Conservation (phyloP, 116 monocot species). For the Zostera marina region DNA sequence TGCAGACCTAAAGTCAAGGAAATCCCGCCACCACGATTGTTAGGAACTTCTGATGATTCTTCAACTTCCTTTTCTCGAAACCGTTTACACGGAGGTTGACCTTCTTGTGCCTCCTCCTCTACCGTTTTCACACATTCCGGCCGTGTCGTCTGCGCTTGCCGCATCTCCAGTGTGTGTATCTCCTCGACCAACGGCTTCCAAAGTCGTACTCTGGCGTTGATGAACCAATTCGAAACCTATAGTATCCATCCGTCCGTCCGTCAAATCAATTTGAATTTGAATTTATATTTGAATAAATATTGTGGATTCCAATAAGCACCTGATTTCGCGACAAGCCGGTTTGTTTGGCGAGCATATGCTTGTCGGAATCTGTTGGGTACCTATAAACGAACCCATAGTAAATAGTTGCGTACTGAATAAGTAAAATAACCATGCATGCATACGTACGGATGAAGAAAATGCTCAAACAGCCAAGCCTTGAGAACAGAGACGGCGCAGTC, state of each 20-base stretch:
- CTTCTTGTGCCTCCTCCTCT: too few relatives aligned
- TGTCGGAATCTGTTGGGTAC: constrained; percentile 56
- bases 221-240: constrained; percentile 95
- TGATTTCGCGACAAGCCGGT: constrained; percentile 60
- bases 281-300: background rate
- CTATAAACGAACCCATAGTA: constrained; percentile 7
- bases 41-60: background rate
- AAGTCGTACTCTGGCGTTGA: constrained; percentile 80
- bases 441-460: constrained; percentile 90
- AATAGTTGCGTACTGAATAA: background rate
- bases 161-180: constrained; percentile 69
- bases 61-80: constrained; percentile 10
- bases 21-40: constrained; percentile 20
- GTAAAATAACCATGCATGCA: background rate
- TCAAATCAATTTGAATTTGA: too few relatives aligned
- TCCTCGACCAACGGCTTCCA: constrained; percentile 99
- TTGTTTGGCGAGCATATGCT: constrained; percentile 59
- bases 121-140: background rate
- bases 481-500: constrained; percentile 74
- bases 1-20: constrained; percentile 79
- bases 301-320: constrained; percentile 9
- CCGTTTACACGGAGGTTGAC: constrained; percentile 18
- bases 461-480: constrained; percentile 80
- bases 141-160: constrained; percentile 7
- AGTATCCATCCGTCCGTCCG: background rate